Base-by-base conservation (phyloP, 1,284 basidiomycete species). In the Boletus sp. region DNA sequence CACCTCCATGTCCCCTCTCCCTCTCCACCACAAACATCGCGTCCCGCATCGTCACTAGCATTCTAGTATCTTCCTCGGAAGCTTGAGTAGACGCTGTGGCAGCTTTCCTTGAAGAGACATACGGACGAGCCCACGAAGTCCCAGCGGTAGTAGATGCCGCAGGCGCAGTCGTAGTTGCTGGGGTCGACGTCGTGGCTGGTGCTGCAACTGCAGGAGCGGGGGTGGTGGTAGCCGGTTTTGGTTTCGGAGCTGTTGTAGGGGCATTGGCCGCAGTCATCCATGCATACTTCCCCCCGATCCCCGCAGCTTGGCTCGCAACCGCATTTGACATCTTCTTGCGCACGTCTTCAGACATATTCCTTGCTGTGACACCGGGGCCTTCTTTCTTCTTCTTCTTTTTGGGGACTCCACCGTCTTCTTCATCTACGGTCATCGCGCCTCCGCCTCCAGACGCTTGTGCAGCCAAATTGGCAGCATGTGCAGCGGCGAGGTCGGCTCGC, bases 311-410 rank as follows among this genome's bases (percentile, higher is more conserved):
- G 67, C 86, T 89, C n/a, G 93, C 93, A 7, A 91, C 90, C 35
- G 90, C 90, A 72, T 94, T 93, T 49, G 90, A 91, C 86, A 94
- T 87, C 72, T 93, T 93, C 81, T 94, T 94, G 65, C 89, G 80
- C 66, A 93, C 90, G 68, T 94, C 93, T 74, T 93, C 93, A 3
- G 87, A 88, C 90, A 95, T 93, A 71, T 94, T 94, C 60, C 88
- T 80, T 54, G 91, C 91, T 1, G 90, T 91, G 14, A 93, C 89
- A 5, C 90, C 90, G 0, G 91, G 91, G 0, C 91, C 91, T 33
- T 91, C 89, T 73, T 90, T 90, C 72, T 93, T 92, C 75, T 88
- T 85, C 76, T 93, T 93, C 79, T 91, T 91, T 80, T 91, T 92
- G 51, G 83, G 77, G n/a, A 80, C 82, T 25, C 78, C 78, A 6